These are phyloP conservation scores for Coelastrella sp. DNA, from an alignment of 139 green algal genomes.

Conservation along the genomic window DNA sequence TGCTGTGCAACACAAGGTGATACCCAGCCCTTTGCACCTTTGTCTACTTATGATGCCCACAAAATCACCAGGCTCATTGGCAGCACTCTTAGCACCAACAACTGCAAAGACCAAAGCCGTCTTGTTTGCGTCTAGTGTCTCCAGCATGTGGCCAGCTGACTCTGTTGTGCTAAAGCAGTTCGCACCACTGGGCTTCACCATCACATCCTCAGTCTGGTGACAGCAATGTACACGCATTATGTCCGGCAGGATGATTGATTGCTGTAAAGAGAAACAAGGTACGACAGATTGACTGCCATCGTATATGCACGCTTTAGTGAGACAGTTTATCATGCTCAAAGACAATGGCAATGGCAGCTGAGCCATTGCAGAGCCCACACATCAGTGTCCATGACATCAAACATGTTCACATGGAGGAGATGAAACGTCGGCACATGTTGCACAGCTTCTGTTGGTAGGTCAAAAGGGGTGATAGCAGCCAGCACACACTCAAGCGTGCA, in stretches of 20 bases:
- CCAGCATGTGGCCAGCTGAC: conserved; percentile 36
- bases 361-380: background rate
- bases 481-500: background rate
- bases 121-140: conserved; percentile 56
- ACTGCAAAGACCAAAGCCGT: conserved; percentile 57
- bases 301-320: too few species aligned
- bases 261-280: background rate
- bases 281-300: too few species aligned
- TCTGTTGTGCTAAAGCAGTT: background rate
- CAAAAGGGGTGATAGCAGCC: background rate
- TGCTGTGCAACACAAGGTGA: background rate
- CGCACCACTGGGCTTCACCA: conserved; percentile 30
- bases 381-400: background rate
- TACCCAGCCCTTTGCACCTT: background rate
- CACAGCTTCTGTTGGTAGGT: too few species aligned
- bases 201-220: conserved; percentile 54
- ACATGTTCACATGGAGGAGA: too few species aligned
- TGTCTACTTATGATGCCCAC: conserved; percentile 60
- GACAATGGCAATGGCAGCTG: too few species aligned
- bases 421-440: too few species aligned
- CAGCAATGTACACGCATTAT: background rate
- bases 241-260: background rate
- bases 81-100: background rate
- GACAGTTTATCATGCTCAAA: too few species aligned
- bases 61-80: conserved; percentile 50